Percentiles rank a stretch among this genome's conserved stretches.
Evolutionary conservation across 768 basidiomycete species (phyloP).

Genomic region (Phylloporus sp.): DNA sequence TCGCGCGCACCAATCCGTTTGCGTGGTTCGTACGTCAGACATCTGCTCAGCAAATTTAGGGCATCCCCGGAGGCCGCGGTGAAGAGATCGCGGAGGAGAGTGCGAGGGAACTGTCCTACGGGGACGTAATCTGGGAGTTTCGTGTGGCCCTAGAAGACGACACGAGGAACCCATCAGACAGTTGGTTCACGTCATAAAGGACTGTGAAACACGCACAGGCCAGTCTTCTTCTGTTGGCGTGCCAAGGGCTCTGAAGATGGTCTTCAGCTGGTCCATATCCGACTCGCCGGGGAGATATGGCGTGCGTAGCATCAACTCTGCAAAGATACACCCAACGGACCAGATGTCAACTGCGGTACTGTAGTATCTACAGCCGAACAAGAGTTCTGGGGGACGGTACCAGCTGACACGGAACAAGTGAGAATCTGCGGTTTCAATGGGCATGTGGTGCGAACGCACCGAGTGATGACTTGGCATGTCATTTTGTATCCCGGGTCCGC

Average conservation of each 20-base stretch:
- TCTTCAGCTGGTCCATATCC: conserved; percentile 96
- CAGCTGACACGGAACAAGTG: conserved; percentile 53
- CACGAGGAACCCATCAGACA: not conserved
- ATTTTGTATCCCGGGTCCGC: conserved; percentile 94
- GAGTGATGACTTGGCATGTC: conserved; percentile 97
- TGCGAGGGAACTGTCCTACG: conserved; percentile 81
- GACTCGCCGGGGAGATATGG: conserved; percentile 94
- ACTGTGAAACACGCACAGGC: conserved; percentile 60
- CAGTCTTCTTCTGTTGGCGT: conserved; percentile 97
- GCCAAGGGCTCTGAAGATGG: conserved; percentile 89
- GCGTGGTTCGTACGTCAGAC: conserved; percentile 82
- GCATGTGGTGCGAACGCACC: conserved; percentile 49
- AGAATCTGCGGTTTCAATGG: not conserved
- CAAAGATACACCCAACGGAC: conserved; percentile 98
- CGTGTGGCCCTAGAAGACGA: conserved; percentile 68
- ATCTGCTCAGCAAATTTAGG: conserved; percentile 74
- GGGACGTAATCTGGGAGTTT: conserved; percentile 88
- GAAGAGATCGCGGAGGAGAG: conserved; percentile 81
- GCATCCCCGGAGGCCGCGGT: conserved; percentile 86
- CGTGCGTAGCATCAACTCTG: conserved; percentile 93
- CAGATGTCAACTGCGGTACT: conserved; percentile 91
- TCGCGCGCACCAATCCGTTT: conserved; percentile 77
- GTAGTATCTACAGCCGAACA: conserved; percentile 90
- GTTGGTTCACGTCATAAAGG: not conserved
- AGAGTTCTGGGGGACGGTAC: conserved; percentile 96